Evolutionary conservation across 768 basidiomycete species (phyloP).

Genomic region (Porpolomopsis calyptriformis): DNA sequence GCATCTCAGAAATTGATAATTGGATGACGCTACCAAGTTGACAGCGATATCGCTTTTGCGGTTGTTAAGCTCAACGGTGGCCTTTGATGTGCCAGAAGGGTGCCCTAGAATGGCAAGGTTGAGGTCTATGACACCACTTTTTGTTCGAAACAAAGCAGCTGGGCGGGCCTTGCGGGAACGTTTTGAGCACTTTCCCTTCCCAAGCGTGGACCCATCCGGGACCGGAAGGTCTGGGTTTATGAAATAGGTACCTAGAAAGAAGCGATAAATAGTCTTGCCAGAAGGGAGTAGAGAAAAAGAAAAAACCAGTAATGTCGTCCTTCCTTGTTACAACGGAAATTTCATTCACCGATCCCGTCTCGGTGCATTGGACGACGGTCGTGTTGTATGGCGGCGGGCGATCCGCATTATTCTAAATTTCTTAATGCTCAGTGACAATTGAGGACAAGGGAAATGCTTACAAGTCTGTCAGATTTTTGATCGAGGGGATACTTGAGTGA

Average conservation of each 20-base stretch:
- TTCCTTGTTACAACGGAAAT: background rate
- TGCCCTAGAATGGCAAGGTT: conserved; percentile 29
- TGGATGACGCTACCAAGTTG: conserved; percentile 24
- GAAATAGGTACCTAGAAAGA: background rate
- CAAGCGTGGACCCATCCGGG: background rate
- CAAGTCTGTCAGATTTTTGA: no score
- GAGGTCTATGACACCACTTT: conserved; percentile 28
- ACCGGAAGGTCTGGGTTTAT: conserved; percentile 3
- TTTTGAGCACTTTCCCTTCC: background rate
- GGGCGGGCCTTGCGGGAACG: conserved; percentile 4
- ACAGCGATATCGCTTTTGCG: conserved; percentile 31
- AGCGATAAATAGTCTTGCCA: background rate
- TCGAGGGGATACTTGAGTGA: no score
- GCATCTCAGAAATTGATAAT: background rate
- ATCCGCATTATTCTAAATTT: background rate
- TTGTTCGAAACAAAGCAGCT: conserved; percentile 29
- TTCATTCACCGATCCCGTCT: conserved; percentile 2
- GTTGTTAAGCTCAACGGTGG: conserved; percentile 28
- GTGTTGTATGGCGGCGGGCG: background rate
- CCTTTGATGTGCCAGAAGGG: conserved; percentile 20
- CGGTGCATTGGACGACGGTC: background rate
- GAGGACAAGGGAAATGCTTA: no score
- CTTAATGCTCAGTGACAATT: background rate
- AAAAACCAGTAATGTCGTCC: background rate
- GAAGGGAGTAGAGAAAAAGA: background rate